Conservation (phyloP, 345 rosid genomes). For the Sapria himalayana region DNA sequence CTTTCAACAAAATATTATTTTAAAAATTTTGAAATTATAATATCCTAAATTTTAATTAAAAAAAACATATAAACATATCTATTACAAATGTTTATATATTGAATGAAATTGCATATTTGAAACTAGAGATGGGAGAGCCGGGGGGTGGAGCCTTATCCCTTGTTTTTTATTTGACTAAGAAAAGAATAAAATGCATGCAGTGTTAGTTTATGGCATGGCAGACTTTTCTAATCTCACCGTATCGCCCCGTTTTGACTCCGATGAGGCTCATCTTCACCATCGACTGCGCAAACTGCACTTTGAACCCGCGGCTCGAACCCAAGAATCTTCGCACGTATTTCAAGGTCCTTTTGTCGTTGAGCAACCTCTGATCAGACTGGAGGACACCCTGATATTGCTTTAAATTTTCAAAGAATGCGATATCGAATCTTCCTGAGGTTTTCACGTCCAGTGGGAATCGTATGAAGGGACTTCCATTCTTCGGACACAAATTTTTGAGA, state of each 20-base stretch:
- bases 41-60: too few species aligned
- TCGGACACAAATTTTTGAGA: constrained; percentile 29
- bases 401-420: constrained; percentile 25
- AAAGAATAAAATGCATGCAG: too few species aligned
- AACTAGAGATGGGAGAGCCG: too few species aligned
- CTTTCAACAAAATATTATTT: too few species aligned
- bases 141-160: too few species aligned
- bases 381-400: constrained; percentile 24
- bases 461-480: constrained; percentile 13
- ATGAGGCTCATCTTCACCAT: constrained; percentile 25
- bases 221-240: constrained; percentile 22
- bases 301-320: constrained; percentile 16
- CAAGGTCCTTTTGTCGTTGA: constrained; percentile 22
- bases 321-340: constrained; percentile 17
- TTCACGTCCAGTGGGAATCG: constrained; percentile 28
- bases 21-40: too few species aligned
- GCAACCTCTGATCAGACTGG: constrained; percentile 32
- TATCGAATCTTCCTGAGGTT: constrained; percentile 25
- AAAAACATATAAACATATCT: too few species aligned
- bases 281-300: constrained; percentile 17
- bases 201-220: constrained; percentile 19
- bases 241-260: constrained; percentile 17
- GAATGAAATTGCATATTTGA: too few species aligned
- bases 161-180: too few species aligned
- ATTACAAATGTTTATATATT: too few species aligned